Percentiles rank a stretch among this genome's conserved stretches.
Evolutionary conservation across 768 basidiomycete genomes (phyloP).

Genomic region (Tulasnella sp.): DNA sequence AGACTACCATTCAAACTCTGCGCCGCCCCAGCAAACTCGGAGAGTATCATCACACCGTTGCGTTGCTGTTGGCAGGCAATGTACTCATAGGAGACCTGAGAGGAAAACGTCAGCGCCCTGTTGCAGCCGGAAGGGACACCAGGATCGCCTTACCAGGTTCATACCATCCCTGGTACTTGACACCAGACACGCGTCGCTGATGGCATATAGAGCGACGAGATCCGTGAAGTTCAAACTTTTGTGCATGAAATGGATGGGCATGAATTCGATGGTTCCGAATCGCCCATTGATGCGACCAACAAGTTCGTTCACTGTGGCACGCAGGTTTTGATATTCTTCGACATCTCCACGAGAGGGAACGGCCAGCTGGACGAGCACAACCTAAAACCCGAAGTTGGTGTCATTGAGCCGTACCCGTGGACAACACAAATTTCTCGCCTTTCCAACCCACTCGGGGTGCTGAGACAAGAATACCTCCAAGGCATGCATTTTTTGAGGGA

Average conservation of each 20-base stretch:
- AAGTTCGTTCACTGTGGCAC: conserved; percentile 91
- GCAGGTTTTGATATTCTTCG: conserved; percentile 96
- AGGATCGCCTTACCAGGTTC: conserved; percentile 69
- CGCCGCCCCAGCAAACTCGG: conserved; percentile 96
- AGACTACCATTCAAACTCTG: conserved; percentile 91
- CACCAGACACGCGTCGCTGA: conserved; percentile 92
- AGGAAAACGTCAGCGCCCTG: not conserved
- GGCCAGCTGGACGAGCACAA: conserved; percentile 92
- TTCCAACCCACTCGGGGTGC: conserved; percentile 99
- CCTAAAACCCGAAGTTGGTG: conserved; percentile 32
- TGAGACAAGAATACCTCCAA: conserved; percentile 93
- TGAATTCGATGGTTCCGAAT: conserved; percentile 97
- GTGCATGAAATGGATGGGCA: conserved; percentile 99
- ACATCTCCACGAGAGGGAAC: conserved; percentile 97
- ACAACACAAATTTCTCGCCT: conserved; percentile 36
- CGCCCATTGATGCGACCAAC: conserved; percentile 98
- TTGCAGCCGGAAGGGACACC: not conserved
- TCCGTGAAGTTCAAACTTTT: conserved; percentile 88
- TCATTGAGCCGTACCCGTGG: not conserved
- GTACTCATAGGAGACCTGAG: conserved; percentile 94
- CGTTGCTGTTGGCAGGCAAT: conserved; percentile 87
- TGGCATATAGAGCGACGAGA: conserved; percentile 91
- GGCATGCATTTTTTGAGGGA: conserved; percentile 94
- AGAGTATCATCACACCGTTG: conserved; percentile 94
- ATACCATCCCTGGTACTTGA: conserved; percentile 95